Base-by-base conservation (phyloP, 495 filamentous ascomycete genomes). In the Penicillium malachiteum region DNA sequence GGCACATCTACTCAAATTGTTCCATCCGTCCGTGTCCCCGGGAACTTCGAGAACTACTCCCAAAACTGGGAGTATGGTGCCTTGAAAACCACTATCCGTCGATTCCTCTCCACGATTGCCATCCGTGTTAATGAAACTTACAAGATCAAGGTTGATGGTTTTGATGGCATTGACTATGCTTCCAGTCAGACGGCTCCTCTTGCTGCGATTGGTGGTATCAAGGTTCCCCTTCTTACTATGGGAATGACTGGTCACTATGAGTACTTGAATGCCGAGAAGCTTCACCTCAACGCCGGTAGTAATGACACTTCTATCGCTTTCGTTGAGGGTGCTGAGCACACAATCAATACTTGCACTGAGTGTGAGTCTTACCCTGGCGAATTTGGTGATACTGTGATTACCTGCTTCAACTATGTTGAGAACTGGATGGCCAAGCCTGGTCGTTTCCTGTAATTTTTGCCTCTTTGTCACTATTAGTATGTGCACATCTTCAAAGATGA, bases 231-330 rank as follows among this genome's bases (percentile, higher is more conserved):
- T 32, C 51, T 59, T 6, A 55, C 45, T 32, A 59, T 59, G 57
- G 51, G 57, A 16, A 59, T 54, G 51, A 55, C 57, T 1, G 57
- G 57, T 17, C 57, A 59, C 51, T 54, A 40, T 11, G 57, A 59
- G 45, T 59, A 59, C 17, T 21, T 59, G 17, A 59, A 59, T 32
- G 50, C 57, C 1, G 57, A 59, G 46, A 59, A 59, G 47, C 13
- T 59, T 38, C 42, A 55, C 33, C 51, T 59, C 8, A 33, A 17
- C 6, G 41, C 56, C 13, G 44, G 7, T 17, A 59, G 50, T n/a
- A 51, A 50, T 8, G 57, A 59, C 26, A 49, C 35, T 10, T 7
- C 57, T 12, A 59, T 59, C 40, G 45, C 46, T 1, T 59, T 59
- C 41, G 51, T 55, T 10, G 46, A 59, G 17, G 57, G 57, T 7